Percentiles rank a stretch among this genome's conserved stretches.
phyloP scores from a whole-genome alignment of 495 filamentous ascomycete genomes.

The Achaetomiella virescens region DNA sequence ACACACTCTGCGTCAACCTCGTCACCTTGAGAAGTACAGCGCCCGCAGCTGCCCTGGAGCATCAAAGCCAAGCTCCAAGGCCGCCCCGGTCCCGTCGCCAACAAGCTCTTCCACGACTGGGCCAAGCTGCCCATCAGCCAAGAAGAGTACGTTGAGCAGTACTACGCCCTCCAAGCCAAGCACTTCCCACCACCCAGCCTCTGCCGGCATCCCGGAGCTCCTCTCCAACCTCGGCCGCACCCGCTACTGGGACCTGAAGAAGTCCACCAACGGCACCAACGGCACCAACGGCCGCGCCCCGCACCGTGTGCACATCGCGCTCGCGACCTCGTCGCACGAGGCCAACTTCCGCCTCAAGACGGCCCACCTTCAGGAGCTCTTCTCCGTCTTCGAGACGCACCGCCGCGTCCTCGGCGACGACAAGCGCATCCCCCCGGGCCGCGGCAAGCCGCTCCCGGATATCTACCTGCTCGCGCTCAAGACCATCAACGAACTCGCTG shows the following conservation, averaged over 20 bases:
- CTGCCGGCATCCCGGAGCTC: slow-evolving; percentile 69
- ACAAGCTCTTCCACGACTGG: slow-evolving; percentile 57
- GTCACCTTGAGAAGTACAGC: slow-evolving; percentile 69
- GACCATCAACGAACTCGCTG: slow-evolving; percentile 71
- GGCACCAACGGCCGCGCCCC: slow-evolving; percentile 28
- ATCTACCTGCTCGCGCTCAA: slow-evolving; percentile 87
- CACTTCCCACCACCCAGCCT: slow-evolving; percentile 65
- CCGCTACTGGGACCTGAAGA: slow-evolving; percentile 37
- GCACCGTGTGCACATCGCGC: slow-evolving; percentile 65
- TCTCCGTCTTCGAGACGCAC: slow-evolving; percentile 60
- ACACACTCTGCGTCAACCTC: slow-evolving; percentile 75
- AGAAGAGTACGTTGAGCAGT: slow-evolving; percentile 56
- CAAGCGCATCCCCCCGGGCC: slow-evolving; percentile 63
- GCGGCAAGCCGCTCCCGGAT: slow-evolving; percentile 90
- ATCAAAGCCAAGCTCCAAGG: slow-evolving; percentile 95
- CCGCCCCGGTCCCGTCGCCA: slow-evolving; percentile 67
- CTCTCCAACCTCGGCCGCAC: slow-evolving; percentile 49
- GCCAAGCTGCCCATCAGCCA: slow-evolving; percentile 73
- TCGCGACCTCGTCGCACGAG: slow-evolving; percentile 72
- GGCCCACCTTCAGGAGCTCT: slow-evolving; percentile 62
- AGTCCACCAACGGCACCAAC: not conserved
- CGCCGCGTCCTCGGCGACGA: slow-evolving; percentile 84
- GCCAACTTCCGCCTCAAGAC: slow-evolving; percentile 78
- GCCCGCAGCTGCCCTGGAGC: slow-evolving; percentile 73
- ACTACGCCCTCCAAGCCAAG: slow-evolving; percentile 54